phyloP scores from a whole-genome alignment of 1,284 basidiomycete species.

The Leccinum cinnamomeum region DNA sequence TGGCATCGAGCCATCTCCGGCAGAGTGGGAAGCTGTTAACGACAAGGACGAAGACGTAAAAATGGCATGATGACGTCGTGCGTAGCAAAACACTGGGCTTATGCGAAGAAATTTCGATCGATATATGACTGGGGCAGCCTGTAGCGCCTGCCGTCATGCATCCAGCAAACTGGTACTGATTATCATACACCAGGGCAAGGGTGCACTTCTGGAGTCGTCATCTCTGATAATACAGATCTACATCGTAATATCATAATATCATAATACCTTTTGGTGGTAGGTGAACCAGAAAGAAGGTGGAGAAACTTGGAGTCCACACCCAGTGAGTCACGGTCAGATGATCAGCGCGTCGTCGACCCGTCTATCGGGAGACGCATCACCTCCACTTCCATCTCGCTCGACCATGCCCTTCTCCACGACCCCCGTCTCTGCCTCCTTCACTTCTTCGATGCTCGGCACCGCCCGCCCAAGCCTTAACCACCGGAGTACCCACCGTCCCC shows the following conservation, averaged over 20 bases:
- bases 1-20: conserved; percentile 66
- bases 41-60: conserved; percentile 61
- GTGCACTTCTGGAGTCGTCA: too few species aligned
- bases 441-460: conserved; percentile 30
- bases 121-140: background rate
- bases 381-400: background rate
- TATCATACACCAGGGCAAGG: background rate
- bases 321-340: background rate
- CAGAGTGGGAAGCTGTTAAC: conserved; percentile 10
- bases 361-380: conserved; percentile 2
- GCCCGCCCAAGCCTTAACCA: conserved; percentile 19
- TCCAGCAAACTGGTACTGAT: background rate
- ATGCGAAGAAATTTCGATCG: background rate
- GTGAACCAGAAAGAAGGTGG: background rate
- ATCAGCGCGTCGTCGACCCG: background rate
- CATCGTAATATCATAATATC: background rate
- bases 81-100: background rate
- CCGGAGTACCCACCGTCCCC: conserved; percentile 41
- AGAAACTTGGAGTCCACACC: background rate
- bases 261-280: background rate
- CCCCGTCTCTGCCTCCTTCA: conserved; percentile 18
- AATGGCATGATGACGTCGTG: conserved; percentile 45
- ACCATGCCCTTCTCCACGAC: background rate
- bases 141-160: background rate
- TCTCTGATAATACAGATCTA: background rate